Conservation (phyloP, 495 filamentous ascomycete genomes). For the Durotheca rogersii region DNA sequence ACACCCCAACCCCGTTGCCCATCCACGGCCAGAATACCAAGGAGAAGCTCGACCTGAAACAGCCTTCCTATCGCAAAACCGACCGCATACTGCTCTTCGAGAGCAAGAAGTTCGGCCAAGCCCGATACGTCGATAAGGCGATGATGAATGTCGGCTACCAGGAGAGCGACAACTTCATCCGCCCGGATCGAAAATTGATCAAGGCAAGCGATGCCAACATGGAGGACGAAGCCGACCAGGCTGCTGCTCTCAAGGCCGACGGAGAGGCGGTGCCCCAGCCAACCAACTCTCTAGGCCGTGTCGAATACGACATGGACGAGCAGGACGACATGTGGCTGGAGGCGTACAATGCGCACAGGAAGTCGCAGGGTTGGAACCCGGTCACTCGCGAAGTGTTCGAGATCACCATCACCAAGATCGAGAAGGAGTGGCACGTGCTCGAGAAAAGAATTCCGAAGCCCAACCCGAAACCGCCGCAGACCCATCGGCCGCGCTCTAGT, state of each 20-base stretch:
- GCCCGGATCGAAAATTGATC: slow-evolving; percentile 73
- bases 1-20: slow-evolving; percentile 52
- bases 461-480: slow-evolving; percentile 92
- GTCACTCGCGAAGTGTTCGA: slow-evolving; percentile 94
- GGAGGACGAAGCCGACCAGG: slow-evolving; percentile 79
- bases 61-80: slow-evolving; percentile 58
- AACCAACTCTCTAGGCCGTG: slow-evolving; percentile 61
- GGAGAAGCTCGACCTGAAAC: slow-evolving; percentile 60
- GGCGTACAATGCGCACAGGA: slow-evolving; percentile 73
- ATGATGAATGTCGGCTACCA: slow-evolving; percentile 96
- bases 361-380: slow-evolving; percentile 66
- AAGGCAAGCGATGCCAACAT: slow-evolving; percentile 71
- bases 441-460: slow-evolving; percentile 96
- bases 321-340: slow-evolving; percentile 97
- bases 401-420: slow-evolving; percentile 96
- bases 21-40: slow-evolving; percentile 56
- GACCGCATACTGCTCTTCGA: slow-evolving; percentile 57
- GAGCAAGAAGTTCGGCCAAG: slow-evolving; percentile 55
- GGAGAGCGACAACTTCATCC: slow-evolving; percentile 82
- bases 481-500: slow-evolving; percentile 84
- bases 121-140: slow-evolving; percentile 74
- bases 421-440: slow-evolving; percentile 96
- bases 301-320: slow-evolving; percentile 99
- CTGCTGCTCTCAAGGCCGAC: slow-evolving; percentile 57
- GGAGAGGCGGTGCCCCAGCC: slow-evolving; percentile 52